Base-by-base conservation (phyloP, 495 filamentous ascomycete genomes). In the Beverwykella pulmonaria region DNA sequence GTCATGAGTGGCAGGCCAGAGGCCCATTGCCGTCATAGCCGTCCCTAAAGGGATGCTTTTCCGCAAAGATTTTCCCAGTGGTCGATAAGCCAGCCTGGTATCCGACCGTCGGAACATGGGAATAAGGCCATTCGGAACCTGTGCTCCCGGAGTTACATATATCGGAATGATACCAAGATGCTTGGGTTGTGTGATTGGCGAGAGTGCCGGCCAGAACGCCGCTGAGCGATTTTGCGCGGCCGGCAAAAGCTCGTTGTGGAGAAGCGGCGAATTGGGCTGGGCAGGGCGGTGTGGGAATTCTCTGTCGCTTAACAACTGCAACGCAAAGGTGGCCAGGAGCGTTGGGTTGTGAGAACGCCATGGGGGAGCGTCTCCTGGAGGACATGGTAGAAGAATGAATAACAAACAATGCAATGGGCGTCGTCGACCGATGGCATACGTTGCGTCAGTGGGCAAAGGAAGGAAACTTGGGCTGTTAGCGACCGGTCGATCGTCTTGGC, bases 1-100 rank as follows among this genome's bases (percentile, higher is more conserved):
- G 26, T 61, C 19, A 29, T 30, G 52, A 32, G 32, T 17, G 23
- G 8, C 25, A 34, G 12, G n/a, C 32, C 19, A 14, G 49, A 25
- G 5, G 30, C 5, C 20, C 27, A 30, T 36, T 63, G 65, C 65
- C 65, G 65, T 68, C 58, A 57, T 68, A 68, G 27, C 64, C 65
- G 59, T 48, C 46, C 53, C 19, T 23, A 49, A 48, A 61, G 57
- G 53, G 20, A 62, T 22, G 58, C 65, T 68, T 68, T 68, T 68
- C 58, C 58, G 65, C 47, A 54, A 52, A 58, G 46, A 54, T 48
- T 48, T 55, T 57, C 32, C 32, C 15, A 26, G 8, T 23, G n/a
- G 14, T 34, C 61, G 61, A 62, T 53, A 62, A 62, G 20, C 27
- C 22, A 29, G 59, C 19, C n/a, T 25, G 12, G 25, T 50, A 44